phyloP scores from a whole-genome alignment of 2,329 filamentous ascomycete species.

The Cladophialophora psammophila region DNA sequence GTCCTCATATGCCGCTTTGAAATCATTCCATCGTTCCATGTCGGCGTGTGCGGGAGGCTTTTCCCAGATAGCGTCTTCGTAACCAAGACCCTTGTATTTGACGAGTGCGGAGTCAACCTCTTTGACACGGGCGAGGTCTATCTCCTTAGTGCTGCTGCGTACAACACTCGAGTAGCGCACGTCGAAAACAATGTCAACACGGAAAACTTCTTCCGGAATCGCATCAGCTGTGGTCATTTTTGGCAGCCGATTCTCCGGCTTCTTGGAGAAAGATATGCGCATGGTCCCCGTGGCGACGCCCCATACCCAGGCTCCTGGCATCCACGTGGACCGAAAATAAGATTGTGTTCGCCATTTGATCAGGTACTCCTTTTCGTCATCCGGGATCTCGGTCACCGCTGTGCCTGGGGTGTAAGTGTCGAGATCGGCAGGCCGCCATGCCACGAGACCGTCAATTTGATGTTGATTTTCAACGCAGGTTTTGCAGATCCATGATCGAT shows the following conservation, averaged over 20 bases:
- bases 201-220: conserved; percentile 84
- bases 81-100: conserved; percentile 91
- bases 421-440: conserved; percentile 78
- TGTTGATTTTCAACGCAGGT: conserved; percentile 71
- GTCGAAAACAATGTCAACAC: conserved; percentile 87
- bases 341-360: conserved; percentile 85
- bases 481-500: conserved; percentile 77
- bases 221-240: conserved; percentile 78
- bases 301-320: conserved; percentile 87
- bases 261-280: conserved; percentile 78
- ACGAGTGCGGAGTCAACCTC: conserved; percentile 78
- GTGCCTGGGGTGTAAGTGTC: conserved; percentile 63
- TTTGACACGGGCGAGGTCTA: conserved; percentile 74
- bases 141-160: conserved; percentile 65
- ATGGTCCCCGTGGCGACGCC: conserved; percentile 69
- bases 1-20: conserved; percentile 82
- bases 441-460: conserved; percentile 80
- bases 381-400: conserved; percentile 63
- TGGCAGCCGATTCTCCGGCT: conserved; percentile 66
- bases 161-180: conserved; percentile 72
- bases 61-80: conserved; percentile 93
- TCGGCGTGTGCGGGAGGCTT: conserved; percentile 72
- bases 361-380: conserved; percentile 89
- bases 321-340: conserved; percentile 84
- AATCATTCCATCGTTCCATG: conserved; percentile 77